A percentile compares a stretch with the other conserved stretches of the same genome.
Conservation (phyloP, 2,329 filamentous ascomycete genomes). For the Aspergillus neoniger region DNA sequence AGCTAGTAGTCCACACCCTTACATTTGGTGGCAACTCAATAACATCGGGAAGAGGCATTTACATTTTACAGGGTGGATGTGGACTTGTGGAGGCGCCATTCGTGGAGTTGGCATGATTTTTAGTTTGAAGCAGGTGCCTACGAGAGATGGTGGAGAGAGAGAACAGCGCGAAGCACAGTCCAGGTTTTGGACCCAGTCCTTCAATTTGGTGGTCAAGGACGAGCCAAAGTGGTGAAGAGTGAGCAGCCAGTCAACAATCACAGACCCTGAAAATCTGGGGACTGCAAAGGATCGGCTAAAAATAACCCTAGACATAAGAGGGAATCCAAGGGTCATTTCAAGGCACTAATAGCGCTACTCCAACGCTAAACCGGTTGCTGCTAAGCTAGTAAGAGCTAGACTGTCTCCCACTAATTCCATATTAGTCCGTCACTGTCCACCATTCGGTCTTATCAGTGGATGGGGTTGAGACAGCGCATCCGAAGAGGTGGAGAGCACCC, state of each 20-base stretch:
- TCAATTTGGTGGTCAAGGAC: neutral
- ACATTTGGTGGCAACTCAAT: constrained; percentile 3
- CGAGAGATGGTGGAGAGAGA: too few species aligned
- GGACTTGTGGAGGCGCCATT: neutral
- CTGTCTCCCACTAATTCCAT: too few species aligned
- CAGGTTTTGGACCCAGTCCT: neutral
- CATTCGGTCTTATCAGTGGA: neutral
- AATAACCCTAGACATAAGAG: constrained; percentile 5
- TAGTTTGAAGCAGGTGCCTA: neutral
- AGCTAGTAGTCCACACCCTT: constrained; percentile 2
- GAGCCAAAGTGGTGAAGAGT: neutral
- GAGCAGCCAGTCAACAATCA: neutral
- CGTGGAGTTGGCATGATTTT: neutral
- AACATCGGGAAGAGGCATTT: neutral
- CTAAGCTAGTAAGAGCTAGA: neutral
- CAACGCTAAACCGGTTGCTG: neutral
- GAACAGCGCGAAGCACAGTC: neutral
- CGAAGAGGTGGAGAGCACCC: too few species aligned
- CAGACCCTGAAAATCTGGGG: constrained; percentile 12
- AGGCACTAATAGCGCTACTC: neutral
- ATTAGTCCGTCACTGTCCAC: neutral
- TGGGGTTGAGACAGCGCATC: neutral
- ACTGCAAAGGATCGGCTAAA: constrained; percentile 10
- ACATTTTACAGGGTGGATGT: neutral
- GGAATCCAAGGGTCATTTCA: neutral